Base-by-base conservation (phyloP, 2,329 filamentous ascomycete genomes). In the Eurotiales sp. region DNA sequence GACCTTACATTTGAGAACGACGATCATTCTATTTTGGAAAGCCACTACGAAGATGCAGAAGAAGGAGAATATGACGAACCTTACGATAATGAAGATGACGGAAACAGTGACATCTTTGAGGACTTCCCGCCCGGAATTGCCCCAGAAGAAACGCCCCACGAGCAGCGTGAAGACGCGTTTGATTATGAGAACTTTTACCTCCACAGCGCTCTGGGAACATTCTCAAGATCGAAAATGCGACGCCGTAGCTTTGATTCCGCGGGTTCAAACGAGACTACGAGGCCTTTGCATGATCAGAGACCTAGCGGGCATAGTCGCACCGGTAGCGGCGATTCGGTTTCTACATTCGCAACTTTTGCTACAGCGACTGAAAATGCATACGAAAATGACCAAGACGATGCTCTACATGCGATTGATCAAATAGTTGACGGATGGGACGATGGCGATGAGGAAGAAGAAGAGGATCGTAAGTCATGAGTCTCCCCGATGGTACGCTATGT, bases 121-220 rank as follows among this genome's bases (percentile, higher is more conserved):
- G 62, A 65, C n/a, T 64, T 69, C 21, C 63, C 65, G 7, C 51
- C 64, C 3, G 46, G 46, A n/a, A 58, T 64, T 12, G 62, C 64
- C 10, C 61, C 81, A 50, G 77, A 81, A 46, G 78, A 80, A 8
- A 72, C 87, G 5, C 89, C 90, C 0, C 92, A 97, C 62, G 92
- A 97, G 71, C 90, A 96, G 67, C 87, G 92, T 17, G 85, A 91
- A 58, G 92, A 97, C 68, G 91, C 91, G 1, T 97, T 97, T 63
- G 92, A 97, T 67, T 97, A 97, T 56, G 88, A 96, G 67, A 86
- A 95, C 65, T 96, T 96, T 72, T 96, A 96, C 68, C 77, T 96
- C 12, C 90, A 96, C 67, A 95, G 89, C 59, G 90, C 90, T 10
- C 85, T 96, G 80, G 90, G 90, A 5, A 90, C 72, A 50, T 75